These are phyloP conservation scores for Castanea sativa DNA, from an alignment of 306 rosid genomes.

Conservation along the genomic window DNA sequence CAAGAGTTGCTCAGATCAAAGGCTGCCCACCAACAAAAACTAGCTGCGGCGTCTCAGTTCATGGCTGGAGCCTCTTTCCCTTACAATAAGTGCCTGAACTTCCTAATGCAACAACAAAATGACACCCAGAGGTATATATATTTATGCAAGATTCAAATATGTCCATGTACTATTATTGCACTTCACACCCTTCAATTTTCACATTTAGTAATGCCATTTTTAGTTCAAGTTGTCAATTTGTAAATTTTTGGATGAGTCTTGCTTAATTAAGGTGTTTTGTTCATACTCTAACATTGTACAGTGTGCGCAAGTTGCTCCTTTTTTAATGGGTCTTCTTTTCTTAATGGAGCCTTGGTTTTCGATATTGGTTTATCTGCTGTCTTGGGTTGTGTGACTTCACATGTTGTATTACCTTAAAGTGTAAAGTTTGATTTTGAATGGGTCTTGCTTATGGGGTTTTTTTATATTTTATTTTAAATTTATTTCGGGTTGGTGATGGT, in stretches of 20 bases:
- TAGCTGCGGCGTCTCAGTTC: conserved; percentile 50
- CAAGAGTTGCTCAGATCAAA: conserved; percentile 74
- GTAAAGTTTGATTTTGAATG: neutral
- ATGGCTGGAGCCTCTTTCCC: conserved; percentile 55
- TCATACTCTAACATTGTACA: neutral
- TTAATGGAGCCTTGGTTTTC: neutral
- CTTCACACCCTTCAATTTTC: neutral
- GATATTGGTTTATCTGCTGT: neutral
- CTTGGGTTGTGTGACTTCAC: neutral
- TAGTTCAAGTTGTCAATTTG: neutral
- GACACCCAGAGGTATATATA: conserved; percentile 55
- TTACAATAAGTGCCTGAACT: conserved; percentile 60
- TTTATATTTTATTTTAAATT: neutral
- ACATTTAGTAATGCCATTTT: neutral
- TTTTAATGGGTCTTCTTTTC: neutral
- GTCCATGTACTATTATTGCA: neutral
- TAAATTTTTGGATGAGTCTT: neutral
- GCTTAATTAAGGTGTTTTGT: neutral
- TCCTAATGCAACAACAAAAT: conserved; percentile 67
- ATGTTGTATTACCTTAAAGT: neutral
- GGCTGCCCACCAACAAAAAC: conserved; percentile 60
- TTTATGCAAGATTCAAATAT: neutral
- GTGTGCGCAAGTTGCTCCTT: neutral
- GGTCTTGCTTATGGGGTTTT: neutral
- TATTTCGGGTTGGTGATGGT: neutral